These are phyloP conservation scores for Xylaria sp. DNA, from an alignment of 2,329 filamentous ascomycete species.

Conservation along the genomic window DNA sequence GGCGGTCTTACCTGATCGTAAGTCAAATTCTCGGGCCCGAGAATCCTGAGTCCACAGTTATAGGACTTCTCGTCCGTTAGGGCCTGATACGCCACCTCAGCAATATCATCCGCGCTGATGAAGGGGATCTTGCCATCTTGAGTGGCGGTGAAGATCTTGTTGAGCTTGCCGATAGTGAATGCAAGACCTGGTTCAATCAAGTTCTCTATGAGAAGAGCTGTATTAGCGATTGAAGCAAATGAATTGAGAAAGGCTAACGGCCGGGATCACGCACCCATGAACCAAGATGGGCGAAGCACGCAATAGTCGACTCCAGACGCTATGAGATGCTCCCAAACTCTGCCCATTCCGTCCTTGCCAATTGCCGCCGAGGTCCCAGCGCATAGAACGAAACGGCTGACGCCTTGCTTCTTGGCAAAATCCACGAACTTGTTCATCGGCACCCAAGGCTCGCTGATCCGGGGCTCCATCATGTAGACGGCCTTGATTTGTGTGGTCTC, in stretches of 20 bases:
- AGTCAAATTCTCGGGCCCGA: conserved; percentile 39
- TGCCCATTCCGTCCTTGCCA: conserved; percentile 41
- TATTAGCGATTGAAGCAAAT: conserved; percentile 18
- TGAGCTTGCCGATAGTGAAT: conserved; percentile 36
- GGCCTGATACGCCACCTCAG: conserved; percentile 39
- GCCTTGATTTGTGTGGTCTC: conserved; percentile 26
- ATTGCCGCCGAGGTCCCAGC: conserved; percentile 35
- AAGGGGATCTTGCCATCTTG: conserved; percentile 41
- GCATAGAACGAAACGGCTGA: conserved; percentile 40
- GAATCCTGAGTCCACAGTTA: conserved; percentile 37
- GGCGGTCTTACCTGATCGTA: conserved; percentile 38
- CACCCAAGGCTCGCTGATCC: conserved; percentile 1
- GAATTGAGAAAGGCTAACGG: conserved; percentile 1
- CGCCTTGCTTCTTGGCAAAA: conserved; percentile 36
- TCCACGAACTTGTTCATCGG: conserved; percentile 42
- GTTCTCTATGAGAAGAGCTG: conserved; percentile 33
- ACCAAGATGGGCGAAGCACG: conserved; percentile 43
- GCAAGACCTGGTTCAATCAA: conserved; percentile 30
- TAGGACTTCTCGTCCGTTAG: conserved; percentile 40
- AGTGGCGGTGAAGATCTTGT: conserved; percentile 40
- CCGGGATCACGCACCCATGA: conserved; percentile 36
- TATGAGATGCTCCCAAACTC: conserved; percentile 41
- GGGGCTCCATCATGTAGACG: conserved; percentile 39
- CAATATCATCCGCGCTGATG: conserved; percentile 40
- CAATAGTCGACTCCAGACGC: conserved; percentile 38